Percentiles rank a stretch among this genome's conserved stretches.
These are phyloP conservation scores for Talaromyces nanjingensis DNA, from an alignment of 495 filamentous ascomycete genomes.

Conservation along the genomic window DNA sequence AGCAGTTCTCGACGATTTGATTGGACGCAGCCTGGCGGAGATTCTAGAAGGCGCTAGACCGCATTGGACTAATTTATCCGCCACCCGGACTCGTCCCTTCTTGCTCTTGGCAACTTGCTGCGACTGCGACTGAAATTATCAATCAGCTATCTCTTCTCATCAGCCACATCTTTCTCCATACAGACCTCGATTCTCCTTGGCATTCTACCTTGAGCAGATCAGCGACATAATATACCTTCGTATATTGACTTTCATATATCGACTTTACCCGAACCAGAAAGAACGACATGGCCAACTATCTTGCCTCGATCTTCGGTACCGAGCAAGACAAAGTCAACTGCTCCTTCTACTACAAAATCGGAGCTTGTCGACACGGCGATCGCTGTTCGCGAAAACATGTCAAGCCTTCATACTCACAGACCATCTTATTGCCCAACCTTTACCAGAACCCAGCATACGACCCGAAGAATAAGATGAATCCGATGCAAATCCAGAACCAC, in stretches of 20 bases:
- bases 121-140: not conserved
- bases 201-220: not conserved
- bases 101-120: not conserved
- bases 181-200: not conserved
- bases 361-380: conserved; percentile 96
- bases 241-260: not conserved
- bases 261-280: not conserved
- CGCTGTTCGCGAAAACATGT: conserved; percentile 97
- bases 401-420: conserved; percentile 96
- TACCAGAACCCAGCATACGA: conserved; percentile 99
- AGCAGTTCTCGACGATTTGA: not conserved
- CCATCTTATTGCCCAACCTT: conserved; percentile 94
- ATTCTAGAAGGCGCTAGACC: conserved; percentile 10
- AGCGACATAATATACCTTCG: not conserved
- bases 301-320: conserved; percentile 98
- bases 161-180: not conserved
- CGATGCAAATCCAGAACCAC: conserved; percentile 92
- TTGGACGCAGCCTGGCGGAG: not conserved
- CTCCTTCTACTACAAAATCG: conserved; percentile 94
- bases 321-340: conserved; percentile 96
- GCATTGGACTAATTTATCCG: conserved; percentile 5
- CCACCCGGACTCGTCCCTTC: not conserved
- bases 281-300: conserved; percentile 77
- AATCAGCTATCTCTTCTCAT: not conserved
- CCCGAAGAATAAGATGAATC: conserved; percentile 92